Conservation (phyloP, 2,329 filamentous ascomycete species). For the Trichoderma hamatum region DNA sequence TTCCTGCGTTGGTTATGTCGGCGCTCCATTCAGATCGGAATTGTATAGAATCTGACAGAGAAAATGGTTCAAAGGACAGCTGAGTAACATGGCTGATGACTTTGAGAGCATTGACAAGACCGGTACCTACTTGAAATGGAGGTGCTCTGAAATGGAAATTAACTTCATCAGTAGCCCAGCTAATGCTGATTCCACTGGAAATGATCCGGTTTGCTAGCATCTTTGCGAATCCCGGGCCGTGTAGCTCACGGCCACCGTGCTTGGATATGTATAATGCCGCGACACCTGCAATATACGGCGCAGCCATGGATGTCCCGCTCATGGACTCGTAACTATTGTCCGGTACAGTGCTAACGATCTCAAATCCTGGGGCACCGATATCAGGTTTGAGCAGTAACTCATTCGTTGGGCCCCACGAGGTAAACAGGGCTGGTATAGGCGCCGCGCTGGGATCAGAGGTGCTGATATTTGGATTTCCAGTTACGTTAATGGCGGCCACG, state of each 20-base stretch:
- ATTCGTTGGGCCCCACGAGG: conserved; percentile 56
- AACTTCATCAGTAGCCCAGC: conserved; percentile 36
- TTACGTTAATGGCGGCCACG: conserved; percentile 46
- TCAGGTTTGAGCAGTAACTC: conserved; percentile 56
- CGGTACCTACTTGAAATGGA: conserved; percentile 50
- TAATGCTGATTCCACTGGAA: conserved; percentile 40
- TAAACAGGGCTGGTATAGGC: conserved; percentile 49
- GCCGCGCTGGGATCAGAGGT: conserved; percentile 33
- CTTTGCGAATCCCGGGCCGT: conserved; percentile 43
- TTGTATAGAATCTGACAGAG: conserved; percentile 53
- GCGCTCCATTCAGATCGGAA: conserved; percentile 43
- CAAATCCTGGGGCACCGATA: conserved; percentile 52
- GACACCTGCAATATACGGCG: conserved; percentile 57
- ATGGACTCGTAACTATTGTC: conserved; percentile 49
- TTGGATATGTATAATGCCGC: conserved; percentile 50
- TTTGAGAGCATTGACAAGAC: conserved; percentile 50
- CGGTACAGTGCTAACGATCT: conserved; percentile 54
- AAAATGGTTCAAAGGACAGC: conserved; percentile 47
- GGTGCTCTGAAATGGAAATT: conserved; percentile 36
- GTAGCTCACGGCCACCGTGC: conserved; percentile 45
- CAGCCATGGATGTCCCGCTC: conserved; percentile 60
- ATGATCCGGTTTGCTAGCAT: conserved; percentile 41
- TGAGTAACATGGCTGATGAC: conserved; percentile 44
- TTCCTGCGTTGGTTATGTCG: conserved; percentile 50
- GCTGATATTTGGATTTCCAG: conserved; percentile 46